phyloP scores from a whole-genome alignment of 2,329 filamentous ascomycete genomes.

The Aspergillus sclerotialis region DNA sequence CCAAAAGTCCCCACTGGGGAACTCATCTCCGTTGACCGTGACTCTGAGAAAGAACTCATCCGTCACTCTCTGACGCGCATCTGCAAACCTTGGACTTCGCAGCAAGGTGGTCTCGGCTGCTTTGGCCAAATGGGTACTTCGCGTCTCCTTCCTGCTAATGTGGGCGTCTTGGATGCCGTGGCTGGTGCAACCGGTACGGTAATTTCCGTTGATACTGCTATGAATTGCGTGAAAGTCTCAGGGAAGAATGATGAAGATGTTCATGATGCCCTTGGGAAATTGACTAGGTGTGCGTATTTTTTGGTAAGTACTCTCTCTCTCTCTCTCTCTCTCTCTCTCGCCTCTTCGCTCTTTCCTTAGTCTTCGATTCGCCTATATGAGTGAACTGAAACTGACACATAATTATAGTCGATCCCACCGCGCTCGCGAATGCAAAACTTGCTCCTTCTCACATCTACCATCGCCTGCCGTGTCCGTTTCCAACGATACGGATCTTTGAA shows the following conservation, averaged over 20 bases:
- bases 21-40: slow-evolving; percentile 10
- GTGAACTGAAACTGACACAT: slow-evolving; percentile 2
- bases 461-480: slow-evolving; percentile 10
- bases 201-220: slow-evolving; percentile 14
- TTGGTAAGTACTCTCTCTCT: slow-evolving; percentile 16
- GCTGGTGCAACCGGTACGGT: slow-evolving; percentile 20
- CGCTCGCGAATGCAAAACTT: slow-evolving; percentile 14
- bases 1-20: slow-evolving; percentile 2
- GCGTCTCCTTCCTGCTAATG: too few species aligned
- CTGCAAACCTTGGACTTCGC: slow-evolving; percentile 19
- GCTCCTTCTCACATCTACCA: slow-evolving; percentile 5
- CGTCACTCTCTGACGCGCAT: slow-evolving; percentile 4
- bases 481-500: slow-evolving; percentile 15
- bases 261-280: slow-evolving; percentile 20
- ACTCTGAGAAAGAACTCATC: slow-evolving; percentile 10
- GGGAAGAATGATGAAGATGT: slow-evolving; percentile 16
- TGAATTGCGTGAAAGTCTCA: slow-evolving; percentile 18
- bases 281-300: slow-evolving; percentile 19
- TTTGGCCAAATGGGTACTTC: too few species aligned
- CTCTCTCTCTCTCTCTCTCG: too few species aligned
- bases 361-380: not conserved
- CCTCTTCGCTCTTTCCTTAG: too few species aligned
- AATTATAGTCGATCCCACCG: slow-evolving; percentile 12
- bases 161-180: slow-evolving; percentile 14
- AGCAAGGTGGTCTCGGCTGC: slow-evolving; percentile 15